Base-by-base conservation (phyloP, 1,284 basidiomycete genomes). In the Pterulicium gracile region DNA sequence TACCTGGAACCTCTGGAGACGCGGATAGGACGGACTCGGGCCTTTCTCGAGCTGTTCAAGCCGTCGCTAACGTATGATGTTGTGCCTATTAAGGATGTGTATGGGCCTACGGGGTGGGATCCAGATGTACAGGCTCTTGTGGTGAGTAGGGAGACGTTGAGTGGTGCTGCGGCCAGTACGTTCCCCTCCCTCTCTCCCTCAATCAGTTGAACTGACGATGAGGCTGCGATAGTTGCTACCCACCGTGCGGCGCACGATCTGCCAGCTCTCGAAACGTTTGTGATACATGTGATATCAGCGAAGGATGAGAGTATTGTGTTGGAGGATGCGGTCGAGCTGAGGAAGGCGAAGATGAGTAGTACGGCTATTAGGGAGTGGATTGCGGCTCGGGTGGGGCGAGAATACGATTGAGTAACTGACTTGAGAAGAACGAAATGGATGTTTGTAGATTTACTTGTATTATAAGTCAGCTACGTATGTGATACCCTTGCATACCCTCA, bases 351-450 rank as follows among this genome's bases (percentile, higher is more conserved):
- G 70, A 80, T 95, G 76, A 91, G 92, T 58, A 93, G 89, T 60
- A 93, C 90, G 4, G 86, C 75, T 51, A 92, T 96, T 53, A 71
- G 92, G 23, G 72, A 83, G 53, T 94, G 88, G 88, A 81, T 95
- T 54, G 77, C 72, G 18, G 39, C 39, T 10, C 27, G 27, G 27
- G n/a, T n/a, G n/a, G n/a, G n/a, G n/a, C n/a, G n/a, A n/a, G n/a
- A n/a, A n/a, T n/a, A n/a, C n/a, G n/a, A n/a, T n/a, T n/a, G n/a
- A n/a, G n/a, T n/a, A n/a, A n/a, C n/a, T n/a, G n/a, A n/a, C n/a
- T n/a, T n/a, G n/a, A n/a, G n/a, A n/a, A n/a, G n/a, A n/a, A n/a
- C n/a, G n/a, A n/a, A n/a, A n/a, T n/a, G n/a, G n/a, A n/a, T n/a
- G n/a, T n/a, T n/a, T n/a, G n/a, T n/a, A n/a, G n/a, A n/a, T n/a